Conservation (phyloP, 75 land plant species). For the Isoetes taiwanensis region DNA sequence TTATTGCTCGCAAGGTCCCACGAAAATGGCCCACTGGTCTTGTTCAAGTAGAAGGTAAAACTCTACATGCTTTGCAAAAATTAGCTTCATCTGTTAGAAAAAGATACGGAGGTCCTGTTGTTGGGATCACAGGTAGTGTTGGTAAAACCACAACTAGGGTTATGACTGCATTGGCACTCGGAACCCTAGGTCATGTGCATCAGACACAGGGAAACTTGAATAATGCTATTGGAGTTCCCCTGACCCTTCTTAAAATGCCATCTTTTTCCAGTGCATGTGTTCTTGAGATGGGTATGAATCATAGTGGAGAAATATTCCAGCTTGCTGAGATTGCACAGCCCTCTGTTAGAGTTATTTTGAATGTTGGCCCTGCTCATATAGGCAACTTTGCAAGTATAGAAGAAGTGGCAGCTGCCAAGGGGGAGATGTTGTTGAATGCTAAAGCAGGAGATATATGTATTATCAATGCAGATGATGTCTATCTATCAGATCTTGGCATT, state of each 20-base stretch:
- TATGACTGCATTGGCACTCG: slow-evolving; percentile 35
- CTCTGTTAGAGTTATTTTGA: slow-evolving; percentile 32
- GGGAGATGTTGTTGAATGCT: slow-evolving; percentile 29
- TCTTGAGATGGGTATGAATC: slow-evolving; percentile 36
- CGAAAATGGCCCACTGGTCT: slow-evolving; percentile 30
- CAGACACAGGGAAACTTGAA: slow-evolving; percentile 33
- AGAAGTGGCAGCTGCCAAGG: slow-evolving; percentile 37
- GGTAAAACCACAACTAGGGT: slow-evolving; percentile 38
- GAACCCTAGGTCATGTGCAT: slow-evolving; percentile 19
- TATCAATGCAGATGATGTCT: slow-evolving; percentile 44
- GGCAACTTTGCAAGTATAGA: slow-evolving; percentile 27
- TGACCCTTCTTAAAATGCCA: slow-evolving; percentile 26
- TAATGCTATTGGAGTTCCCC: slow-evolving; percentile 32
- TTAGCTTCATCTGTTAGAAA: slow-evolving; percentile 24
- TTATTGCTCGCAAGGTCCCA: slow-evolving; percentile 26
- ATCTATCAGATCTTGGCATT: slow-evolving; percentile 21
- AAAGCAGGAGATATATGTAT: slow-evolving; percentile 34
- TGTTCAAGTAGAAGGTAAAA: slow-evolving; percentile 20
- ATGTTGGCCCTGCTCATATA: slow-evolving; percentile 39
- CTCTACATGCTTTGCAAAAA: slow-evolving; percentile 18
- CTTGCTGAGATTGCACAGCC: slow-evolving; percentile 33
- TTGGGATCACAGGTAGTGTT: slow-evolving; percentile 38
- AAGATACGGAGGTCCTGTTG: slow-evolving; percentile 26
- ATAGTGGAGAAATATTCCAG: slow-evolving; percentile 29
- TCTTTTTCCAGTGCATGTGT: slow-evolving; percentile 16